Evolutionary conservation across 495 filamentous ascomycete genomes (phyloP), one percentile per base, ranked within the genome.

Genomic region (Penicillium soppii): DNA sequence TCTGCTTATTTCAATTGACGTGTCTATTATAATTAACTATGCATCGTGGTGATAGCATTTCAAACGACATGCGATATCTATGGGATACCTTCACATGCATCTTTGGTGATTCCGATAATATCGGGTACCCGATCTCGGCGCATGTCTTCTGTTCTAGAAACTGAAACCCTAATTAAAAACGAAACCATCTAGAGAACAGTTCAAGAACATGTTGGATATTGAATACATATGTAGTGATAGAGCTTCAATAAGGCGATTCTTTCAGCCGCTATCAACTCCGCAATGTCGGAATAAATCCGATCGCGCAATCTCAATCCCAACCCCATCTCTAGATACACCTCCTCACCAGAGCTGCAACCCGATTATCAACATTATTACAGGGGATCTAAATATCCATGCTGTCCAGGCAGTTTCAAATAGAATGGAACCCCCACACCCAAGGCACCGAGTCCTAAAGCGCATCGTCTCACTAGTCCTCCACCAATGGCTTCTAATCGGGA

Each of bases 401-500:
- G 7, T 13, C 33, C 30, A 40, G 5, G 7, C 5, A 12, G 12
- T 22, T 22, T n/a, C 3, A 55, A 20, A 22, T 8, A 47, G 0
- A n/a, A 65, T 65, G 62, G 51, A 52, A 16, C 51, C 53, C 20
- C 33, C 35, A 15, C 19, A 30, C 20, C 16, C 26, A 9, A 43
- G 55, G 57, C 40, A 52, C 23, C 46, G 38, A 37, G 40, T 52
- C 26, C 17, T 59, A 25, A 62, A 64, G 33, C 39, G 32, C 29
- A 53, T 62, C 32, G 40, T 69, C 6, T 44, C 42, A 10, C 69
- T 80, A 53, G 51, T 83, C 50, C 62, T 74, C 23, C 71, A 71
- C 39, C 80, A 83, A 57, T 83, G 79, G 77, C 74, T 83, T 27
- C 68, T 82, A 15, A 70, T 82, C 47, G 80, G 76, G 20, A 79